Evolutionary conservation across 2,329 filamentous ascomycete species (phyloP).

Genomic region (Phialophora chinensis): DNA sequence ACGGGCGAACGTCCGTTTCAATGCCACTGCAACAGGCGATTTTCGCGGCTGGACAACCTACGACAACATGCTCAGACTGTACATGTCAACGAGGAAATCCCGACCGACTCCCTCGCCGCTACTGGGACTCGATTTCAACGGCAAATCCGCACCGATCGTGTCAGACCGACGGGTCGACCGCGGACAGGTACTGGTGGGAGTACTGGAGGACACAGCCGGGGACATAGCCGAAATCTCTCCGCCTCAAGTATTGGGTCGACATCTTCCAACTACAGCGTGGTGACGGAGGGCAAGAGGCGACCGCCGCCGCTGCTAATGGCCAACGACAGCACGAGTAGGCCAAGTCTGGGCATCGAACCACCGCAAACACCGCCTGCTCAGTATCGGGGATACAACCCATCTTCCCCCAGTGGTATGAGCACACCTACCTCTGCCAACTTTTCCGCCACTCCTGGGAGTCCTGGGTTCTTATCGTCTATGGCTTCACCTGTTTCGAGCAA

Average conservation of each 20-base stretch:
- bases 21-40: conserved; percentile 91
- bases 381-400: conserved; percentile 67
- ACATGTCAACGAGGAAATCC: conserved; percentile 96
- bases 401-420: conserved; percentile 75
- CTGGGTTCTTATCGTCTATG: conserved; percentile 71
- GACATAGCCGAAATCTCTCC: conserved; percentile 84
- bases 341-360: conserved; percentile 72
- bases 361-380: conserved; percentile 68
- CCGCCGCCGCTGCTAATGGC: conserved; percentile 83
- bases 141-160: conserved; percentile 85
- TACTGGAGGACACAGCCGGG: conserved; percentile 71
- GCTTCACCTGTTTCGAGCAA: conserved; percentile 75
- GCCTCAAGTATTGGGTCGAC: conserved; percentile 84
- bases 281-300: conserved; percentile 68
- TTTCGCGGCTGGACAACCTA: conserved; percentile 92
- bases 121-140: conserved; percentile 90
- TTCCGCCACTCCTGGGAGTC: conserved; percentile 76
- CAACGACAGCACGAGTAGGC: conserved; percentile 69
- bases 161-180: conserved; percentile 75
- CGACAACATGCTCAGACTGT: conserved; percentile 97
- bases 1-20: conserved; percentile 96
- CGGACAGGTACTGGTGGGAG: conserved; percentile 79
- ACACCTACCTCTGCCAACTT: conserved; percentile 86
- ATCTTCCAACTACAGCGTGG: conserved; percentile 69
- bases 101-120: conserved; percentile 87